Evolutionary conservation across 441 rosid genomes (phyloP), one percentile per base, ranked within the genome.

Genomic region (Metrosideros polymorpha): DNA sequence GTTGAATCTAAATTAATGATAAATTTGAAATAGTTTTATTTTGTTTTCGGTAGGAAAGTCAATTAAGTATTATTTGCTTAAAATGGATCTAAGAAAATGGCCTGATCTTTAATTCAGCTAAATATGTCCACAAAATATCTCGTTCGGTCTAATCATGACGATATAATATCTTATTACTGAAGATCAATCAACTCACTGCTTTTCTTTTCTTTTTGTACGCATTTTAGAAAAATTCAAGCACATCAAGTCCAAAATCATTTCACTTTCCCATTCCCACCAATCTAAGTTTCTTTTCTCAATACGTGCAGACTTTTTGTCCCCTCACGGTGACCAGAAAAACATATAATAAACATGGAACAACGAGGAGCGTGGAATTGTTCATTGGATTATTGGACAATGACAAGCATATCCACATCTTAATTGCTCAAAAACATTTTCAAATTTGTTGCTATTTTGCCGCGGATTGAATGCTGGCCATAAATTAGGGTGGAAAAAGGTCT

Each of bases 401-500:
- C 25, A 42, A 30, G 19, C 43, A 84, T 3, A 27, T 52, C 7
- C 57, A 86, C 61, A 71, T 7, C 75, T 84, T 83, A 4, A 57
- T 51, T 53, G 54, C 55, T 4, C 42, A 35, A 51, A 51, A 49
- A 17, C 57, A 29, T 86, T 79, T 24, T 35, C 17, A 2, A 66
- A 82, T 53, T 88, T 39, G 35, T 86, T n/a, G 83, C 86, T 14
- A 84, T 61, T 93, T 92, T 93, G 93, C 93, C 93, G 93, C 83
- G 82, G 88, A 88, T 86, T 61, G 84, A 90, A 90, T 91, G 27
- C 49, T 82, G 86, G 92, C 93, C 94, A 93, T 87, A 90, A 82
- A 88, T 91, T 89, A 86, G 12, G 7, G 14, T 19, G 27, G 25
- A 7, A 32, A 87, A 85, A 47, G 83, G 61, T 49, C 82, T 63